phyloP scores from a whole-genome alignment of 78 protist genomes.

The Dictyostelium purpureum region DNA sequence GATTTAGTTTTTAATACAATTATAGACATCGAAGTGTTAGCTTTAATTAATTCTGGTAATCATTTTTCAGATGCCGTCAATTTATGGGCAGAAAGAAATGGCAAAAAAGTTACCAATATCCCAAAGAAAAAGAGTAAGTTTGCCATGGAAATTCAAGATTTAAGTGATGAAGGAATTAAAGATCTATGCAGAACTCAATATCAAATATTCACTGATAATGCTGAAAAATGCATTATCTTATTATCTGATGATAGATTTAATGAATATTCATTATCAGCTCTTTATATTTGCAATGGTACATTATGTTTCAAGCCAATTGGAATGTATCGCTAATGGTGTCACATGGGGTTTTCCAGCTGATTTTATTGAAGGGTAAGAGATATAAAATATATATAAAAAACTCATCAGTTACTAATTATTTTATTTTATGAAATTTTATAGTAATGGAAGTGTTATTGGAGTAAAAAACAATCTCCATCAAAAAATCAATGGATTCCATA shows the following conservation, averaged over 20 bases:
- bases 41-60: constrained; percentile 7
- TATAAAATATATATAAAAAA: neutral
- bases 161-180: neutral
- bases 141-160: constrained; percentile 1
- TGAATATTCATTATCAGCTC: constrained; percentile 3
- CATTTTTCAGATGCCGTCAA: neutral
- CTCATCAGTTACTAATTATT: neutral
- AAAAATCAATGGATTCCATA: constrained; percentile 1
- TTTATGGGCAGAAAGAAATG: constrained; percentile 9
- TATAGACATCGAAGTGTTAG: neutral
- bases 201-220: neutral
- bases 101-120: neutral
- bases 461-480: neutral
- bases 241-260: neutral
- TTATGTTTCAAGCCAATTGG: neutral
- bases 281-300: neutral
- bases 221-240: neutral
- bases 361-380: constrained; percentile 6
- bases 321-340: neutral
- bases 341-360: neutral
- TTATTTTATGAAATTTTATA: neutral
- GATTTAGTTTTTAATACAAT: neutral
- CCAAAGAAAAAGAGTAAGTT: constrained; percentile 3
- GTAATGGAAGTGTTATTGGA: neutral
- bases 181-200: constrained; percentile 10